Evolutionary conservation across 1,284 basidiomycete genomes (phyloP).

Genomic region (Ganoderma meredithae): DNA sequence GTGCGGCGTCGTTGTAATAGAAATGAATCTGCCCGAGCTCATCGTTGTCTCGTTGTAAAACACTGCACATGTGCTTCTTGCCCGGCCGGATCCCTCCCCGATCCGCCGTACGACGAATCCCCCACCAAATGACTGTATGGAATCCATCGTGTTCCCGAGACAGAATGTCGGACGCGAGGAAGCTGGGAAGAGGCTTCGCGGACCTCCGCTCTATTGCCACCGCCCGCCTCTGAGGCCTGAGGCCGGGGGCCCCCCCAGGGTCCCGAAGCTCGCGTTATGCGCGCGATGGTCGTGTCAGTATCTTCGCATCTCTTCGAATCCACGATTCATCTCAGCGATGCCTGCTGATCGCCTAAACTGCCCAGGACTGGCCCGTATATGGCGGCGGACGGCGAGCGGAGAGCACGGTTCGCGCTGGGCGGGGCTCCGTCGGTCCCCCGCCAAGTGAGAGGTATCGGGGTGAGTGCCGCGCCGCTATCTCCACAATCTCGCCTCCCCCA

Average conservation of each 20-base stretch:
- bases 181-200: slow-evolving; percentile 1
- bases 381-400: neutral
- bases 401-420: slow-evolving; percentile 12
- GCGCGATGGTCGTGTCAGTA: neutral
- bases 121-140: neutral
- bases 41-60: slow-evolving; percentile 23
- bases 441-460: slow-evolving; percentile 8
- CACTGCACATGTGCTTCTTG: neutral
- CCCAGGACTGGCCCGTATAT: slow-evolving; percentile 6
- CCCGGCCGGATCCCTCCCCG: slow-evolving; percentile 1
- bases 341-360: slow-evolving; percentile 17
- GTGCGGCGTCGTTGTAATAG: slow-evolving; percentile 28
- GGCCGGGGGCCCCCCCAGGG: neutral
- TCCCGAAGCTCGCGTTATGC: neutral
- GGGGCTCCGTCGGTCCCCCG: slow-evolving; percentile 34
- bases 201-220: slow-evolving; percentile 35
- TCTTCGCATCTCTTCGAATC: neutral
- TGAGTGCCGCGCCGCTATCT: slow-evolving; percentile 17
- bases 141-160: too few relatives aligned
- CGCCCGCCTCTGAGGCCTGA: slow-evolving; percentile 29
- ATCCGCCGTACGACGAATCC: neutral
- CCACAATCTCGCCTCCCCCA: slow-evolving; percentile 6
- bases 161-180: slow-evolving; percentile 10
- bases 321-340: slow-evolving; percentile 25
- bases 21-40: slow-evolving; percentile 24